Conservation (phyloP, 106 monocot genomes). For the Posidonia australis region DNA sequence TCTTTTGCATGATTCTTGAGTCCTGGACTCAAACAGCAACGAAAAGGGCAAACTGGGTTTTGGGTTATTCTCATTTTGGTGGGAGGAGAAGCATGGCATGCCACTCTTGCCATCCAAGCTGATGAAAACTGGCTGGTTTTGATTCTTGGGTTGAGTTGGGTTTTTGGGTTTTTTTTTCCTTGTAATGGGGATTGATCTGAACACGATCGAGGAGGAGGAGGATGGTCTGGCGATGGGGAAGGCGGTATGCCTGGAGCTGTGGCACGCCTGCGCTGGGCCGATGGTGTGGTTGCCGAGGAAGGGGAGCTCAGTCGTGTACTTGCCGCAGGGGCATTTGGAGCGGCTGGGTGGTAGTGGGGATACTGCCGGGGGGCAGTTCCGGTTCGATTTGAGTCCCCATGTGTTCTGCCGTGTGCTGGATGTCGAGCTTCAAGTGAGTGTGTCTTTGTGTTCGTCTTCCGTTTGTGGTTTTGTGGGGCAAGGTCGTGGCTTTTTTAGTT, state of each 20-base stretch:
- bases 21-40: too few species aligned
- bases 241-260: conserved; percentile 26
- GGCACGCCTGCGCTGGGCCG: conserved; percentile 36
- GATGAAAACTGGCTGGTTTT: neutral
- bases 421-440: conserved; percentile 23
- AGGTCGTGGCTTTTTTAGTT: neutral
- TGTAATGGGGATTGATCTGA: conserved; percentile 18
- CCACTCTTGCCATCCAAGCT: too few species aligned
- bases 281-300: conserved; percentile 22
- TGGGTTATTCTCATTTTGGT: too few species aligned
- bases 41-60: too few species aligned
- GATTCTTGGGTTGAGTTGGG: neutral
- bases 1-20: too few species aligned
- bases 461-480: too few species aligned
- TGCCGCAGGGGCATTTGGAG: conserved; percentile 37
- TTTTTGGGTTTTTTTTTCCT: neutral
- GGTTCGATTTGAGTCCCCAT: conserved; percentile 11
- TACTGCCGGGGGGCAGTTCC: neutral
- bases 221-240: conserved; percentile 15
- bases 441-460: neutral
- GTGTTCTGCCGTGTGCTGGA: conserved; percentile 32
- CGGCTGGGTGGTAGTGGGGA: conserved; percentile 2
- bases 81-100: too few species aligned
- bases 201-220: conserved; percentile 16
- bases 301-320: conserved; percentile 27